Evolutionary conservation across 1,284 basidiomycete species (phyloP).

Genomic region (Trichosporon coremiiforme): DNA sequence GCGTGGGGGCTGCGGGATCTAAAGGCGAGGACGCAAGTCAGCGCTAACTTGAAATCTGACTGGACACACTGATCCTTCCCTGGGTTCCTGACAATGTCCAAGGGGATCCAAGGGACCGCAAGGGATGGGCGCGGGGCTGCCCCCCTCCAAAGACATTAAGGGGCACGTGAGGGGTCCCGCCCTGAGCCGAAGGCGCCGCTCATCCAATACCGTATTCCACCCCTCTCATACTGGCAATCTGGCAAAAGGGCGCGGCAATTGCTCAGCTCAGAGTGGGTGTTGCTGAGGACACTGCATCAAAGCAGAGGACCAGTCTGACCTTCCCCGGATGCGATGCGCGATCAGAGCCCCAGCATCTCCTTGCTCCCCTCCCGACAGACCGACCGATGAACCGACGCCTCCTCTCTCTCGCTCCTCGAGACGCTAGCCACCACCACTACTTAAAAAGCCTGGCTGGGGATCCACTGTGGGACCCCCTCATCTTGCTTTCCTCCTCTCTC

Average conservation of each 20-base stretch:
- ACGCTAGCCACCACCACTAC: not conserved
- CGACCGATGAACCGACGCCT: not conserved
- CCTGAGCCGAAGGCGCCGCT: slow-evolving; percentile 6
- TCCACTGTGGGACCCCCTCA: slow-evolving; percentile 9
- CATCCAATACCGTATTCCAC: slow-evolving; percentile 1
- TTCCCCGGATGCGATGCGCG: slow-evolving; percentile 11
- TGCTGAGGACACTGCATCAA: too few species aligned
- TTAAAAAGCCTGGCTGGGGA: slow-evolving; percentile 3
- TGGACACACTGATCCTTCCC: not conserved
- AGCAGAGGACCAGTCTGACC: not conserved
- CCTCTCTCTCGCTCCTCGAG: not conserved
- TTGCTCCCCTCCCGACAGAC: not conserved
- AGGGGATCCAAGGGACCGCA: too few species aligned
- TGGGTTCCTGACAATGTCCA: too few species aligned
- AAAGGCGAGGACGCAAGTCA: not conserved
- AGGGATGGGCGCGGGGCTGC: not conserved
- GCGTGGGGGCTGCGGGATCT: not conserved
- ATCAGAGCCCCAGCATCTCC: slow-evolving; percentile 1
- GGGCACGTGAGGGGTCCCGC: slow-evolving; percentile 9
- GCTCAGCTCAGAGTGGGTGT: not conserved
- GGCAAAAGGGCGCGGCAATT: not conserved
- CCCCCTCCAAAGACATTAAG: not conserved
- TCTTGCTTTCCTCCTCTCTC: not conserved
- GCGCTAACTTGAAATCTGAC: not conserved
- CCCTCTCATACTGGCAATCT: not conserved